Percentiles rank a stretch among this genome's conserved stretches.
These are phyloP conservation scores for Talaromyces sp. DNA, from an alignment of 2,329 filamentous ascomycete species.

Conservation along the genomic window DNA sequence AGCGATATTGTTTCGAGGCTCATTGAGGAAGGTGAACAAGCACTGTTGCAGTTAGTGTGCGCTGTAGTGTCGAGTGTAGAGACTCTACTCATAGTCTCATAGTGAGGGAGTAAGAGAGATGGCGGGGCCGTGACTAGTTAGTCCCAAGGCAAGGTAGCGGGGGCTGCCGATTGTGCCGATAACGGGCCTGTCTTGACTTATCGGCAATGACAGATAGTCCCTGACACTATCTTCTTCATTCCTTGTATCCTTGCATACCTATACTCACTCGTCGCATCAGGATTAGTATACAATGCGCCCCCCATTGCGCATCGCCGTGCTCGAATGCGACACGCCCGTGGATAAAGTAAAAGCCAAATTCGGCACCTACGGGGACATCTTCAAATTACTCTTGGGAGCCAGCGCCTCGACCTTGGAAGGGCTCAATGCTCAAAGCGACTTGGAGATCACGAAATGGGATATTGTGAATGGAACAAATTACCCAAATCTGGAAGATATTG, in stretches of 20 bases:
- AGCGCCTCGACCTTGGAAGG: slow-evolving; percentile 49
- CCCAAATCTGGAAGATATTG: slow-evolving; percentile 68
- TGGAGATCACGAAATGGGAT: slow-evolving; percentile 65
- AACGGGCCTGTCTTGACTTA: neutral
- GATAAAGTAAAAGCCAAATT: slow-evolving; percentile 62
- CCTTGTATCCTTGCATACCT: neutral
- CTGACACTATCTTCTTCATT: neutral
- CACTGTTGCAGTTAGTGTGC: too few species aligned
- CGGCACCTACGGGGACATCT: slow-evolving; percentile 69
- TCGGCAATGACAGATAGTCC: neutral
- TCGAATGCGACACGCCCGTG: slow-evolving; percentile 81
- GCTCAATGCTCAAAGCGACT: slow-evolving; percentile 31
- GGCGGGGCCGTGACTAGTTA: too few species aligned
- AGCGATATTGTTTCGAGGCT: neutral
- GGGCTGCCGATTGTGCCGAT: neutral
- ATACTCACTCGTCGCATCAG: neutral
- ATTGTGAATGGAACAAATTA: slow-evolving; percentile 67
- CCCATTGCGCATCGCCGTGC: slow-evolving; percentile 73
- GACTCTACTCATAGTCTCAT: too few species aligned
- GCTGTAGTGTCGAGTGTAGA: too few species aligned
- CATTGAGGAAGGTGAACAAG: neutral
- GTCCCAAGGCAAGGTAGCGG: neutral
- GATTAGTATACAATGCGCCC: slow-evolving; percentile 26
- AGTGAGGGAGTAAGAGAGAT: too few species aligned
- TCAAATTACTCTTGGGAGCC: slow-evolving; percentile 57